Evolutionary conservation across 2,329 filamentous ascomycete species (phyloP).

Genomic region (Clonostachys byssicola): DNA sequence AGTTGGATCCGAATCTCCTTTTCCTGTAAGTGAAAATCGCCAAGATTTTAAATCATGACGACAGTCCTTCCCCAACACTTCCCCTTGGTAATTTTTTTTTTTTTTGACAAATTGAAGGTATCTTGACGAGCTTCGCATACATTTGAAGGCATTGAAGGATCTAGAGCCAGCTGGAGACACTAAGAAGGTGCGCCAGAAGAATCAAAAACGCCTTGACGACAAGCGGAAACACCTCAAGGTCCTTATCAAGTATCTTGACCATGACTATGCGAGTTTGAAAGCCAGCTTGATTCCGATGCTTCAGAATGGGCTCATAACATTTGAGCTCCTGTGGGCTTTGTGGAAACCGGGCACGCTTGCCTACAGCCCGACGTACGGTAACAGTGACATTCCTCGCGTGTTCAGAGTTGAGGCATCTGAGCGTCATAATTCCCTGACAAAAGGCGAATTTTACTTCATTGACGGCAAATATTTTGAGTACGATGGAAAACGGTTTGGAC

Average conservation of each 20-base stretch:
- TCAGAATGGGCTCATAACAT: slow-evolving; percentile 79
- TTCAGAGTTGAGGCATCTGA: slow-evolving; percentile 78
- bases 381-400: slow-evolving; percentile 69
- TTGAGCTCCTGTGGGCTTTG: slow-evolving; percentile 82
- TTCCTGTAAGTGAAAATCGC: slow-evolving; percentile 45
- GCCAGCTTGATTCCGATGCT: slow-evolving; percentile 77
- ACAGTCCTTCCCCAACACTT: background rate
- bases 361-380: slow-evolving; percentile 74
- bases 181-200: slow-evolving; percentile 58
- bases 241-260: slow-evolving; percentile 71
- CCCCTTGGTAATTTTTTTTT: no score
- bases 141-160: slow-evolving; percentile 61
- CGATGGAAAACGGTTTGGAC: slow-evolving; percentile 81
- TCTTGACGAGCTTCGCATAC: slow-evolving; percentile 68
- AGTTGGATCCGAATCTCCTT: slow-evolving; percentile 66
- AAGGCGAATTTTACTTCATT: slow-evolving; percentile 71
- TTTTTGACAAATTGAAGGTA: slow-evolving; percentile 42
- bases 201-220: slow-evolving; percentile 49
- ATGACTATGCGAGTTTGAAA: slow-evolving; percentile 75
- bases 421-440: slow-evolving; percentile 65
- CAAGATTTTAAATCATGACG: background rate
- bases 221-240: slow-evolving; percentile 67
- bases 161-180: slow-evolving; percentile 39
- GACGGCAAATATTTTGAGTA: slow-evolving; percentile 82
- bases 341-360: slow-evolving; percentile 84